Evolutionary conservation across 2,329 filamentous ascomycete species (phyloP).

Genomic region (Corynespora cassiicola): DNA sequence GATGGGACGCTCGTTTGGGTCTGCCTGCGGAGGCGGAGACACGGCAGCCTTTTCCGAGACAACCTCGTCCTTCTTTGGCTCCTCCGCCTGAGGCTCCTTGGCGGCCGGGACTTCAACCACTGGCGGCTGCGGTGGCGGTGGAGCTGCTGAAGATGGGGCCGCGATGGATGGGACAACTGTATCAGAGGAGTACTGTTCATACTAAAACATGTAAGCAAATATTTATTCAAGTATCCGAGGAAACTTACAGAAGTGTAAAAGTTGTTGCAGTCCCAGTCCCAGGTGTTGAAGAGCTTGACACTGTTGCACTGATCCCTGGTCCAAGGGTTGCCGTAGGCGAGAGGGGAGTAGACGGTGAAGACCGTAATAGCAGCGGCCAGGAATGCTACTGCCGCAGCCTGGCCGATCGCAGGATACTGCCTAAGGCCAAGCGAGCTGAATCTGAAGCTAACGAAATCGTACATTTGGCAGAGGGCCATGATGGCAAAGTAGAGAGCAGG

Average conservation of each 20-base stretch:
- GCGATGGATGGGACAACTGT: conserved; percentile 24
- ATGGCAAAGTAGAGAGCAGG: conserved; percentile 95
- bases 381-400: conserved; percentile 74
- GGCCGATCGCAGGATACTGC: conserved; percentile 75
- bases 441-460: conserved; percentile 82
- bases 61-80: conserved; percentile 25
- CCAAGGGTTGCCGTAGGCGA: conserved; percentile 94
- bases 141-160: conserved; percentile 30
- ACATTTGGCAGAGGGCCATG: conserved; percentile 85
- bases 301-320: conserved; percentile 85
- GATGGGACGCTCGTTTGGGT: conserved; percentile 37
- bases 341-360: conserved; percentile 85
- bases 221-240: neutral
- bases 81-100: conserved; percentile 15
- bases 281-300: conserved; percentile 84
- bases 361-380: conserved; percentile 75
- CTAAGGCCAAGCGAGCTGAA: conserved; percentile 72
- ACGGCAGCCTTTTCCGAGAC: conserved; percentile 37
- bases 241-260: conserved; percentile 84
- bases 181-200: conserved; percentile 17
- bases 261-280: conserved; percentile 98
- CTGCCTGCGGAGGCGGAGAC: conserved; percentile 32
- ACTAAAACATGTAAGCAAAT: conserved; percentile 6
- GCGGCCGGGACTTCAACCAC: conserved; percentile 18
- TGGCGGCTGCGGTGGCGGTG: conserved; percentile 26